Conservation (phyloP, 495 filamentous ascomycete species). For the Lepidopterella palustris region DNA sequence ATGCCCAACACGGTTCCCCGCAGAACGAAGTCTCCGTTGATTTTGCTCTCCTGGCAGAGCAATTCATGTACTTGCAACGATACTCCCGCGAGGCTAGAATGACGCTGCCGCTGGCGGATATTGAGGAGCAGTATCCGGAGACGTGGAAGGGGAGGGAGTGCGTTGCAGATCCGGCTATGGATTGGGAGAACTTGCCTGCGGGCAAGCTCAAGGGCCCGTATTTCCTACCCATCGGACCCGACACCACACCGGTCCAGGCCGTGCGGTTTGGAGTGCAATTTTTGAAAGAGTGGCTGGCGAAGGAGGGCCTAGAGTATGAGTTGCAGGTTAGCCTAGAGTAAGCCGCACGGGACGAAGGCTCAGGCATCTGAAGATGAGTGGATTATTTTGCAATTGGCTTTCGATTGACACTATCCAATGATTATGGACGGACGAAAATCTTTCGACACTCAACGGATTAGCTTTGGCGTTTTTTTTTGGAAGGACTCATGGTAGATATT, state of each 20-base stretch:
- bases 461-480: not conserved
- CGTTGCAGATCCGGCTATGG: not conserved
- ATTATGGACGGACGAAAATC: not conserved
- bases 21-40: conserved; percentile 6
- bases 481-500: not conserved
- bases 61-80: conserved; percentile 7
- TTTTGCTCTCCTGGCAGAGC: conserved; percentile 3
- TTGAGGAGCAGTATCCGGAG: conserved; percentile 14
- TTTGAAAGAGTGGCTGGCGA: conserved; percentile 16
- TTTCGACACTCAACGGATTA: not conserved
- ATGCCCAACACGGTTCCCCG: not conserved
- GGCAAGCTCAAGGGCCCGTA: conserved; percentile 19
- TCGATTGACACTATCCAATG: too few relatives aligned
- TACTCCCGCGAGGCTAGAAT: conserved; percentile 11
- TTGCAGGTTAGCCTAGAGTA: conserved; percentile 19
- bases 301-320: conserved; percentile 13
- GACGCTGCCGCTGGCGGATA: conserved; percentile 6
- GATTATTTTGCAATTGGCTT: too few relatives aligned
- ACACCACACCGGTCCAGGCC: conserved; percentile 23
- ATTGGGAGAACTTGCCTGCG: conserved; percentile 5
- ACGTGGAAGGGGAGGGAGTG: conserved; percentile 14
- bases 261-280: conserved; percentile 23
- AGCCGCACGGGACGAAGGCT: conserved; percentile 7
- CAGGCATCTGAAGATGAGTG: too few relatives aligned
- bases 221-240: conserved; percentile 16